Base-by-base conservation (phyloP, 305 asterid genomes). In the Fraxinus greggii region DNA sequence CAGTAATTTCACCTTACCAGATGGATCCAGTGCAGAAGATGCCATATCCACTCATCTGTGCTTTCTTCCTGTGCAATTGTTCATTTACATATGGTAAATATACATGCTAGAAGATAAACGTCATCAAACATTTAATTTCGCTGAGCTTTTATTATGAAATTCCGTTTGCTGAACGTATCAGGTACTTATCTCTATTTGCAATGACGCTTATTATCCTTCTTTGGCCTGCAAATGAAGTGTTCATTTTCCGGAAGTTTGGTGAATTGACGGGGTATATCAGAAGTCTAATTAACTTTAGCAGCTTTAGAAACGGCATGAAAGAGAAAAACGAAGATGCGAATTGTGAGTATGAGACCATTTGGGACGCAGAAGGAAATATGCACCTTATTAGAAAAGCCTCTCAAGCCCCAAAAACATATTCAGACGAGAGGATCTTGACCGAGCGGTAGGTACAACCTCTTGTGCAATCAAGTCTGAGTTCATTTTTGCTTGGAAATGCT, bases 361-460 rank as follows among this genome's bases (percentile, higher is more conserved):
- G 99, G 99, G 99, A 92, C 86, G 95, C 98, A 7, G 99, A 97
- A 88, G 99, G 99, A 76, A 82, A 97, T 4, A 94, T 97, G 98
- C 99, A 97, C 91, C 97, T 94, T 19, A 89, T 94, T 90, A 93
- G 90, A 90, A 90, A 93, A 90, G 72, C 91, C 70, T 87, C 87
- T 69, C 91, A 90, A 81, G 85, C 84, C 76, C 87, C 90, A 23
- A 67, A 89, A 9, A 56, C 85, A 7, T 9, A 67, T 83, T 63
- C 85, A 33, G 86, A 79, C 12, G 91, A 92, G 75, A 84, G 88
- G 77, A 85, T 42, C 86, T 84, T 93, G 4, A 80, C 82, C 1
- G 98, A 92, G 84, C 86, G 98, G 99, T 93, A 90, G 72, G 85
- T 72, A 42, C 33, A 2, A 19, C 31, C 35, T 77, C 56, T 17